Evolutionary conservation across 495 filamentous ascomycete species (phyloP).

Genomic region (Tetracladium marchalianum): DNA sequence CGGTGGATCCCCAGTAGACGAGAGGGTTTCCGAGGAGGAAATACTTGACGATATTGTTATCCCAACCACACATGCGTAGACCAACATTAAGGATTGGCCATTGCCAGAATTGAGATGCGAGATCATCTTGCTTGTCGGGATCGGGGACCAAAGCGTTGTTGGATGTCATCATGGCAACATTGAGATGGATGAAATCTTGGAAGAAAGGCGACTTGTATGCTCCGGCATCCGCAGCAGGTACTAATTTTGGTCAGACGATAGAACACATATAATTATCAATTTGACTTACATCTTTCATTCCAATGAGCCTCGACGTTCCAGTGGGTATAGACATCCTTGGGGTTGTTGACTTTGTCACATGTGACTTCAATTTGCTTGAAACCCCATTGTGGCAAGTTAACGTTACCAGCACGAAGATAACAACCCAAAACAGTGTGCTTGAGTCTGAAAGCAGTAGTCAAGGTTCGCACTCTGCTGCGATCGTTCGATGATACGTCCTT

Average conservation of each 20-base stretch:
- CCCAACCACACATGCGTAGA: slow-evolving; percentile 97
- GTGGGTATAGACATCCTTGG: slow-evolving; percentile 87
- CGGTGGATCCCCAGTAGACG: slow-evolving; percentile 91
- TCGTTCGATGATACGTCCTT: slow-evolving; percentile 81
- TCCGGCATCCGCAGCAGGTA: slow-evolving; percentile 82
- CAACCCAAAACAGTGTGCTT: slow-evolving; percentile 78
- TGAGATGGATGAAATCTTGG: slow-evolving; percentile 93
- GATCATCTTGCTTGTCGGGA: slow-evolving; percentile 96
- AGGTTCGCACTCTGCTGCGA: slow-evolving; percentile 74
- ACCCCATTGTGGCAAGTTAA: slow-evolving; percentile 96
- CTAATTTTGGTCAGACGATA: slow-evolving; percentile 31
- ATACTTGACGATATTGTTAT: slow-evolving; percentile 91
- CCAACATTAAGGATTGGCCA: slow-evolving; percentile 96
- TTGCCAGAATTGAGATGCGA: slow-evolving; percentile 96
- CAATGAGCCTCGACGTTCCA: slow-evolving; percentile 97
- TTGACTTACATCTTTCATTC: slow-evolving; percentile 80
- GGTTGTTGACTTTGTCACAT: slow-evolving; percentile 89
- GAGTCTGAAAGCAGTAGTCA: slow-evolving; percentile 88
- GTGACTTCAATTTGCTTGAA: slow-evolving; percentile 99
- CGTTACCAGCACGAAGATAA: slow-evolving; percentile 90
- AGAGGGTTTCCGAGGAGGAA: slow-evolving; percentile 95
- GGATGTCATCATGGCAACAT: slow-evolving; percentile 99
- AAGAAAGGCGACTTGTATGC: slow-evolving; percentile 95
- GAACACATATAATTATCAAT: background rate
- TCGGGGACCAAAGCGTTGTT: slow-evolving; percentile 98